Evolutionary conservation across 768 basidiomycete genomes (phyloP).

Genomic region (Tulasnella sp.): DNA sequence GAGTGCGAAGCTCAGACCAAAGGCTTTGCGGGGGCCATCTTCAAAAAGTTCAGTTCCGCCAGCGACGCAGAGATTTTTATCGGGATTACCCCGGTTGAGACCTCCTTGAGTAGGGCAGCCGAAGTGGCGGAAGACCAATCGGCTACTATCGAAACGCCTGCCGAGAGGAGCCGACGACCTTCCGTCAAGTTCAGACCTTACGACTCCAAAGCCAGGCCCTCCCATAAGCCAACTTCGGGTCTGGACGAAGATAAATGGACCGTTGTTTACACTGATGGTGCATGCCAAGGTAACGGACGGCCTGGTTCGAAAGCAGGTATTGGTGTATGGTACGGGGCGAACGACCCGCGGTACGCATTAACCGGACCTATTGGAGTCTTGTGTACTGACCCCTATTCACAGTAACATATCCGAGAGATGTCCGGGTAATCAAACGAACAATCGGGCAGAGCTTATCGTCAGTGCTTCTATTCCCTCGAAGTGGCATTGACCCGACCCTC

Average conservation of each 20-base stretch:
- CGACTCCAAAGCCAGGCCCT: background rate
- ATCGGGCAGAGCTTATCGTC: conserved; percentile 79
- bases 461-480: conserved; percentile 21
- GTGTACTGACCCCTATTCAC: conserved; percentile 1
- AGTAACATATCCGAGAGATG: conserved; percentile 64
- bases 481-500: background rate
- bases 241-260: conserved; percentile 26
- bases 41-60: conserved; percentile 51
- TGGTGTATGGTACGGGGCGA: conserved; percentile 78
- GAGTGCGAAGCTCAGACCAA: conserved; percentile 61
- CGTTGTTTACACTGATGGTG: conserved; percentile 78
- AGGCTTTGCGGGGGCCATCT: conserved; percentile 46
- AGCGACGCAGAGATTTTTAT: conserved; percentile 49
- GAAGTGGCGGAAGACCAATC: conserved; percentile 10
- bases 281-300: conserved; percentile 73
- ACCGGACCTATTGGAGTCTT: background rate
- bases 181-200: background rate
- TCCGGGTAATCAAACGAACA: conserved; percentile 68
- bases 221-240: conserved; percentile 10
- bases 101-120: conserved; percentile 8
- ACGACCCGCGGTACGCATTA: conserved; percentile 45
- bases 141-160: conserved; percentile 12
- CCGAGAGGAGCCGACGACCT: background rate
- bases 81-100: conserved; percentile 2
- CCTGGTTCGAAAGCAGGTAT: conserved; percentile 56